These are phyloP conservation scores for Loxodes magnus DNA, from an alignment of 73 alveolate species.

Conservation along the genomic window DNA sequence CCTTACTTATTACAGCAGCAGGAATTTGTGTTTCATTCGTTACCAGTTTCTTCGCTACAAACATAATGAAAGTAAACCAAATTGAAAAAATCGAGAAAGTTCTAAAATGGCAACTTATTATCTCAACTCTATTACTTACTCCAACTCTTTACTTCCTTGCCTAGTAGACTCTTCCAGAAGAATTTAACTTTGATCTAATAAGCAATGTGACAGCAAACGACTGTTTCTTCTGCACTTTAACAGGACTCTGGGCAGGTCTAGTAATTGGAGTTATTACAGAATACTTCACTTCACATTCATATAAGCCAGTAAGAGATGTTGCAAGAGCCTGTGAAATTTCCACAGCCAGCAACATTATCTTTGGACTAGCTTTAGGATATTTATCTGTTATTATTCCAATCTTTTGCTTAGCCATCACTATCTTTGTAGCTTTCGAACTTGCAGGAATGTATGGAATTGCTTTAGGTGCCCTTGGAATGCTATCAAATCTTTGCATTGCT, in stretches of 20 bases:
- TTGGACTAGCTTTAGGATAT: conserved; percentile 89
- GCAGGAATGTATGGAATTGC: conserved; percentile 89
- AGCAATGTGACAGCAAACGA: conserved; percentile 12
- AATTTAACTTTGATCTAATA: conserved; percentile 21
- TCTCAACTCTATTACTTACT: conserved; percentile 31
- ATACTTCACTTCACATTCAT: conserved; percentile 83
- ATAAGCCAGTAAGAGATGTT: conserved; percentile 80
- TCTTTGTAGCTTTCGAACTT: conserved; percentile 49
- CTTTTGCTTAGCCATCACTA: conserved; percentile 59
- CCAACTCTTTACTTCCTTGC: conserved; percentile 30
- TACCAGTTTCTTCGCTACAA: conserved; percentile 27
- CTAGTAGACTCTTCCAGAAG: conserved; percentile 35
- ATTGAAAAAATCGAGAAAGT: conserved; percentile 29
- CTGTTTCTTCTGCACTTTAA: conserved; percentile 43
- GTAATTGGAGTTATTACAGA: conserved; percentile 75
- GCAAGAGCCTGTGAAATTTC: conserved; percentile 87
- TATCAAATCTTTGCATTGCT: conserved; percentile 74
- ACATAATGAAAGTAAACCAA: conserved; percentile 21
- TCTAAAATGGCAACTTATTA: conserved; percentile 20
- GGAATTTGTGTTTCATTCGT: conserved; percentile 20
- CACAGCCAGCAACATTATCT: conserved; percentile 91
- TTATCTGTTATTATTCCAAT: conserved; percentile 70
- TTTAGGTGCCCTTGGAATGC: conserved; percentile 95
- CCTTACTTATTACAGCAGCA: conserved; percentile 56
- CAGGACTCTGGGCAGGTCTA: conserved; percentile 82